Base-by-base conservation (phyloP, 768 basidiomycete genomes). In the Agaricus bisporus region DNA sequence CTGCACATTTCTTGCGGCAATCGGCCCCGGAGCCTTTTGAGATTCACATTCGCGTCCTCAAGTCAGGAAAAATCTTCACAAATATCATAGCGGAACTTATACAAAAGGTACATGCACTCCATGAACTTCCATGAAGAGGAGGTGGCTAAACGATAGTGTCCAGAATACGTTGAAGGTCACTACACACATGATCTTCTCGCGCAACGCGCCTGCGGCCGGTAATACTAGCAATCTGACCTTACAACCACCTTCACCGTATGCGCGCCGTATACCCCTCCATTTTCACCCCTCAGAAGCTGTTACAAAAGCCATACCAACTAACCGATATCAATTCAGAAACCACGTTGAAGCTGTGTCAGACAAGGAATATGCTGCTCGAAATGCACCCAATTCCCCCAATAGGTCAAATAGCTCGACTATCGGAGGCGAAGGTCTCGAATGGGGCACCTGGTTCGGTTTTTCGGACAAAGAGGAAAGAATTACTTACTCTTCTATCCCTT, bases 401-500 rank as follows among this genome's bases (percentile, higher is more conserved):
- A 70, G 80, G 35, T 72, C 74, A 4, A 64, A 63, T 45, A 57
- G 66, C 20, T 59, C 66, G 5, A 74, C 70, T 0, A 63, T 80
- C 12, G 81, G 82, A 25, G 79, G 79, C 6, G 79, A 75, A 0
- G 80, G 82, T 1, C 56, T 73, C 3, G 76, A 80, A 60, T 83
- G 79, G 77, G 85, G 78, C 12, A 73, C 76, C 10, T 86, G 83
- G 81, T 67, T 82, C 18, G 67, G 73, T 47, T 74, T 83, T 45
- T 60, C 58, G 8, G 74, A 72, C 28, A 55, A 68, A 8, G 61
- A 61, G 2, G 80, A 81, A 56, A 65, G 54, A 32, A 70, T 85
- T 42, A 79, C 73, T 12, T 70, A 68, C 2, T 64, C 81, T 2
- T 70, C 74, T 12, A 61, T 85, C 18, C 74, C 79, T 4, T 80